phyloP scores from a whole-genome alignment of 1,284 basidiomycete species.

The Ustilago loliicola region DNA sequence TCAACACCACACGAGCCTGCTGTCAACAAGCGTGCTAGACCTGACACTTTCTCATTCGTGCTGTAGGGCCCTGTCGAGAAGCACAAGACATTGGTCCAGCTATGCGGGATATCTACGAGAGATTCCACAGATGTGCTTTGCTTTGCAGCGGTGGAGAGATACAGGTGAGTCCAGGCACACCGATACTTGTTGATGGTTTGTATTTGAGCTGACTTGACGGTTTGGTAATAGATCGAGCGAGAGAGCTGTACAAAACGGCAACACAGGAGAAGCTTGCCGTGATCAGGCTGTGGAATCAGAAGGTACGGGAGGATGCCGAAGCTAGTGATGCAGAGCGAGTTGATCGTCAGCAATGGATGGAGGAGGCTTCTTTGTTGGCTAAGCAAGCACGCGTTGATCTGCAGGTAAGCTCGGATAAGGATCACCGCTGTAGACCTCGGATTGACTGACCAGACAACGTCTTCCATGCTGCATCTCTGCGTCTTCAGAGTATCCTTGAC shows the following conservation, averaged over 20 bases:
- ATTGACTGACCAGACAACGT: too few species aligned
- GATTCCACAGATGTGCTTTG: constrained; percentile 44
- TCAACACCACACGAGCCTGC: neutral
- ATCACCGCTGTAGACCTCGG: too few species aligned
- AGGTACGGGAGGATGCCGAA: neutral
- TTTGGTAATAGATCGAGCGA: constrained; percentile 21
- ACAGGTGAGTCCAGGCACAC: constrained; percentile 21
- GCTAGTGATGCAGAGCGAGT: constrained; percentile 9
- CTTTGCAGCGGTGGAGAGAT: constrained; percentile 40
- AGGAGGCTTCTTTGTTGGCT: neutral
- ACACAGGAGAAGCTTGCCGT: constrained; percentile 23
- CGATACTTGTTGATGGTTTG: neutral
- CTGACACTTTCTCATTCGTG: neutral
- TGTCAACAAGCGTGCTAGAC: neutral
- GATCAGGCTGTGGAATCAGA: constrained; percentile 15
- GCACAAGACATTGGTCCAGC: constrained; percentile 44
- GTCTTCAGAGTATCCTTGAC: constrained; percentile 5
- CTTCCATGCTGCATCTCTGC: too few species aligned
- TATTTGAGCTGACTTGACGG: neutral
- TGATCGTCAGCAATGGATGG: constrained; percentile 21
- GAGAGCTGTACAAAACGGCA: constrained; percentile 28
- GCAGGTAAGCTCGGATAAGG: constrained; percentile 24
- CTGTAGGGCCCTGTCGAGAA: constrained; percentile 40
- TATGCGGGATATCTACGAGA: constrained; percentile 54
- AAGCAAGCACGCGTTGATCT: constrained; percentile 8